Evolutionary conservation across 2,329 filamentous ascomycete species (phyloP), one percentile per base, ranked within the genome.

Genomic region (Colletotrichum costaricense): DNA sequence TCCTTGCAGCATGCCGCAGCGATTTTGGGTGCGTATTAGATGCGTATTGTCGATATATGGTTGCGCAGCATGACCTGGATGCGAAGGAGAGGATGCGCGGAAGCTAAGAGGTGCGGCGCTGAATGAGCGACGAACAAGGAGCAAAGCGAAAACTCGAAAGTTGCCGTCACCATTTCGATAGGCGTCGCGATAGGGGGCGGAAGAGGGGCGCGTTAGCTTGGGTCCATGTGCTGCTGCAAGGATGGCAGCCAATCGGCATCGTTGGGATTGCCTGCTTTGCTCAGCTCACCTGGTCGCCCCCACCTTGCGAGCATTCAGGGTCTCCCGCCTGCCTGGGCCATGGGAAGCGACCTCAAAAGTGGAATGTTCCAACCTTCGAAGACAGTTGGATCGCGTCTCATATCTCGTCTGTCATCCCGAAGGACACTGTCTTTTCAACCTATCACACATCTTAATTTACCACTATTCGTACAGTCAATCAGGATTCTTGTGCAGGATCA

Each of bases 31-130:
- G n/a, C 11, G 12, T 9, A 24, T 42, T 54, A 33, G 49, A 19
- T 14, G 9, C 5, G 57, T n/a, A 4, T 57, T 42, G n/a, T n/a
- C 7, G 19, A 58, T 49, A 8, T 28, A 26, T 19, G 22, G 22
- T 26, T 24, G 38, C 22, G 35, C n/a, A 14, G 6, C 65, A 72
- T 72, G 30, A 9, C 30, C 54, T 52, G 14, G 19, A 22, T 26
- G 84, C 86, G 1, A 77, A 30, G 76, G 58, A 16, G 83, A 56
- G 76, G 79, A 80, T 56, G 77, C 72, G 38, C 55, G 22, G 24
- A 24, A 19, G 38, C 71, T 84, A 82, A 56, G 63, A 67, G 65
- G 63, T 74, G 67, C 74, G 81, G 82, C 83, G 30, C 67, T 66
- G 63, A 57, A 19, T 55, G 42, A 46, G 63, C 76, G 74, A 58